Conservation (phyloP, 2,329 filamentous ascomycete genomes). For the Polytolypa hystricis region DNA sequence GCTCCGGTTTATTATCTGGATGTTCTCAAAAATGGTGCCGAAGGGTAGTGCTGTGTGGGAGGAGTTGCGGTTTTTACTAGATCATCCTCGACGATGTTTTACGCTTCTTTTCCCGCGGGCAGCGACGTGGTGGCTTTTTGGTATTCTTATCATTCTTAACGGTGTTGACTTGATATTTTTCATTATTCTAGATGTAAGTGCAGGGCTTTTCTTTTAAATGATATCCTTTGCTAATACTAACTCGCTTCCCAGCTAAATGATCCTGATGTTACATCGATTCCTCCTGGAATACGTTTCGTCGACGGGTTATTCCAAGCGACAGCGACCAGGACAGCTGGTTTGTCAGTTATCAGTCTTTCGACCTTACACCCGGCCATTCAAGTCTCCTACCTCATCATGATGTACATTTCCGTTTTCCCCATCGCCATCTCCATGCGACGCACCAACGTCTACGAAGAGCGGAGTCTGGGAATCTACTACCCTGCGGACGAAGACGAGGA, state of each 20-base stretch:
- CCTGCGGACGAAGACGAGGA: conserved; percentile 58
- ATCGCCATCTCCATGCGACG: conserved; percentile 90
- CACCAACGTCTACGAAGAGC: conserved; percentile 93
- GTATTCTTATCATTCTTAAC: conserved; percentile 72
- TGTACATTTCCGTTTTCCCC: conserved; percentile 97
- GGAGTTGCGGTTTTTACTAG: conserved; percentile 78
- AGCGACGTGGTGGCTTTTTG: conserved; percentile 94
- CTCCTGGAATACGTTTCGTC: conserved; percentile 64
- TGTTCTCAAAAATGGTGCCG: conserved; percentile 56
- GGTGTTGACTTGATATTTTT: conserved; percentile 80
- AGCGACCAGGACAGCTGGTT: conserved; percentile 82
- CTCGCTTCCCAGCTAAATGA: conserved; percentile 53
- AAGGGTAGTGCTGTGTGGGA: conserved; percentile 66
- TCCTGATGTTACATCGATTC: conserved; percentile 53
- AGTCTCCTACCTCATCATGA: conserved; percentile 94
- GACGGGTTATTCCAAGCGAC: conserved; percentile 85
- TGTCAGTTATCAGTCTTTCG: conserved; percentile 67
- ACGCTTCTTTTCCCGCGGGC: conserved; percentile 82
- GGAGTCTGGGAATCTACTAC: conserved; percentile 53
- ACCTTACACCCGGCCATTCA: conserved; percentile 81
- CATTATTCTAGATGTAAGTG: conserved; percentile 73
- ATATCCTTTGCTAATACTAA: conserved; percentile 15
- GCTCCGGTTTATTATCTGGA: conserved; percentile 88
- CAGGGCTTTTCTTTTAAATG: neutral
- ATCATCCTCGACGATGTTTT: conserved; percentile 92